phyloP scores from a whole-genome alignment of 345 rosid genomes.

The Salix brachista region DNA sequence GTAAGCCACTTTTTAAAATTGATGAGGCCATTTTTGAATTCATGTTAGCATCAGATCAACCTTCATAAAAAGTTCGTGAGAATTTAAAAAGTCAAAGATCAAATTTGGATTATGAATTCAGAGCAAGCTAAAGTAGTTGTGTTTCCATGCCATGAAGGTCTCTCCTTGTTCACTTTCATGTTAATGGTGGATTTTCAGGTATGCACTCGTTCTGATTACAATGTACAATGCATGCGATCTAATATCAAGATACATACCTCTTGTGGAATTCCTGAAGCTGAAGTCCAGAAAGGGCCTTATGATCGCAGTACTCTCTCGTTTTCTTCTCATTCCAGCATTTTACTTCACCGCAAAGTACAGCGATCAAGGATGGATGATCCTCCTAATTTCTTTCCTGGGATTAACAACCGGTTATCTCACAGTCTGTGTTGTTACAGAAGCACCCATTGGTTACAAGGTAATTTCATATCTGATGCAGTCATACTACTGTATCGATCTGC shows the following conservation, averaged over 20 bases:
- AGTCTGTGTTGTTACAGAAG: constrained; percentile 70
- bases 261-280: constrained; percentile 47
- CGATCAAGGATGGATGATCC: constrained; percentile 92
- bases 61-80: too few species aligned
- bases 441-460: constrained; percentile 90
- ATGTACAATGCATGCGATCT: constrained; percentile 66
- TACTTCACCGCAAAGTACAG: constrained; percentile 82
- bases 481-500: too few species aligned
- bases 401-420: constrained; percentile 74
- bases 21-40: too few species aligned
- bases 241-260: constrained; percentile 59
- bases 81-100: too few species aligned
- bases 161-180: too few species aligned
- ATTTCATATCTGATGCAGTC: not conserved
- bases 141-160: too few species aligned
- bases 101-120: too few species aligned
- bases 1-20: too few species aligned
- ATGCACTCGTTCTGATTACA: constrained; percentile 60
- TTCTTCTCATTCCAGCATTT: constrained; percentile 63
- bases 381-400: constrained; percentile 62
- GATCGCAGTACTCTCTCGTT: constrained; percentile 50
- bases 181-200: constrained; percentile 37
- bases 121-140: too few species aligned
- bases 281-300: constrained; percentile 67
- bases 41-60: too few species aligned